Evolutionary conservation across 2,329 filamentous ascomycete species (phyloP).

Genomic region (Ceratocystis ficicola): DNA sequence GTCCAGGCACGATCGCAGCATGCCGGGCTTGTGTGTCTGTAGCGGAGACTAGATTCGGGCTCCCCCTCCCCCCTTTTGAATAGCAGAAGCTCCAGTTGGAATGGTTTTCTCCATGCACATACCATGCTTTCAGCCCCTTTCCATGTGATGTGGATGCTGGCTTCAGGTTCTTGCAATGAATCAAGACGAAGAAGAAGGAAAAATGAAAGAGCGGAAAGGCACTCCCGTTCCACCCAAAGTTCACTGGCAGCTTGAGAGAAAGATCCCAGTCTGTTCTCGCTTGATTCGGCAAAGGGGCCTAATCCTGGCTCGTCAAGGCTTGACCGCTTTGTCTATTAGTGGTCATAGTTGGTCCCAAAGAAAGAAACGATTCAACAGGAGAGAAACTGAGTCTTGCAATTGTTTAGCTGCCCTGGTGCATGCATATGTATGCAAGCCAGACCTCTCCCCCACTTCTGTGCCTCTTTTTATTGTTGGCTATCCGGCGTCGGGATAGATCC

Average conservation of each 20-base stretch:
- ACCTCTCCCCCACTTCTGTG: not conserved
- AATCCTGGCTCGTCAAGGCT: conserved; percentile 4
- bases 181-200: not conserved
- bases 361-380: not conserved
- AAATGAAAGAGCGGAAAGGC: not conserved
- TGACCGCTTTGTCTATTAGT: conserved; percentile 10
- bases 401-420: conserved; percentile 1
- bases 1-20: too few relatives aligned
- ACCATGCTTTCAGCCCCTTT: not conserved
- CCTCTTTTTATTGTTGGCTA: not conserved
- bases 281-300: conserved; percentile 9
- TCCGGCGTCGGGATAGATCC: not conserved
- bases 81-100: not conserved
- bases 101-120: not conserved
- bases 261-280: conserved; percentile 4
- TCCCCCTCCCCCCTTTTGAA: not conserved
- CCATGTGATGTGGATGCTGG: not conserved
- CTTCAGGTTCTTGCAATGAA: not conserved
- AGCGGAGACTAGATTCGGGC: not conserved
- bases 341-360: not conserved
- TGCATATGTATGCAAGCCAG: conserved; percentile 10
- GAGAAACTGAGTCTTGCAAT: not conserved
- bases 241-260: not conserved
- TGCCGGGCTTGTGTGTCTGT: too few relatives aligned
- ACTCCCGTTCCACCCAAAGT: conserved; percentile 1